Evolutionary conservation across 768 basidiomycete species (phyloP), one percentile per base, ranked within the genome.

Genomic region (Termitomyces sp.): DNA sequence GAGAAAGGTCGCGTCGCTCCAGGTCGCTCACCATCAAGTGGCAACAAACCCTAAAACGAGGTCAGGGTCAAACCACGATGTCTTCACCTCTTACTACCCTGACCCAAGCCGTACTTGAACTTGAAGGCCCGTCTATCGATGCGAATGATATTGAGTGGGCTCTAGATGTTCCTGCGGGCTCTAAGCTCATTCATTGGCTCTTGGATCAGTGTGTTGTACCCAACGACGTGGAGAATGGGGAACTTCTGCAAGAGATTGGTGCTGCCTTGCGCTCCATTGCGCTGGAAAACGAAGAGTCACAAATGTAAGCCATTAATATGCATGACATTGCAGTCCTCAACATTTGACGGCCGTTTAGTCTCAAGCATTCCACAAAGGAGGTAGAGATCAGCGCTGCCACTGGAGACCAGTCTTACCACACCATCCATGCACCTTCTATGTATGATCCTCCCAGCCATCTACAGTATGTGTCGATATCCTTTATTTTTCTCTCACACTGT

Each of bases 121-220:
- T 78, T 5, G 73, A 72, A 0, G 75, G 75, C 0, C 73, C 72
- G 35, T 17, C 40, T 1, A 53, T 71, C 14, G 43, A 65, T 4
- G 57, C 60, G 10, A 56, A 63, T 12, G 71, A 76, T 27, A 64
- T 77, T 0, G 67, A 70, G 53, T 72, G 73, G 73, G 68, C 69
- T 2, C 54, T 57, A 19, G 67, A 70, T 55, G 54, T 73, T 2
- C 69, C 75, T 6, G 64, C 66, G 7, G 73, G 75, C 3, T 64
- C 65, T 29, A 49, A 48, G 27, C 59, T 77, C 11, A 40, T 77
- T 21, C 62, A 72, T 29, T 73, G 72, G 71, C 57, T 78, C 12
- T 68, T 67, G 7, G 62, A 55, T 19, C 75, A 75, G 56, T 53
- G 66, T 31, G 40, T 44, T 25, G 45, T 35, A 12, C 31, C 44